A percentile compares a stretch with the other conserved stretches of the same genome.
Conservation (phyloP, 129 eudicot genomes). For the Calendula officinalis region DNA sequence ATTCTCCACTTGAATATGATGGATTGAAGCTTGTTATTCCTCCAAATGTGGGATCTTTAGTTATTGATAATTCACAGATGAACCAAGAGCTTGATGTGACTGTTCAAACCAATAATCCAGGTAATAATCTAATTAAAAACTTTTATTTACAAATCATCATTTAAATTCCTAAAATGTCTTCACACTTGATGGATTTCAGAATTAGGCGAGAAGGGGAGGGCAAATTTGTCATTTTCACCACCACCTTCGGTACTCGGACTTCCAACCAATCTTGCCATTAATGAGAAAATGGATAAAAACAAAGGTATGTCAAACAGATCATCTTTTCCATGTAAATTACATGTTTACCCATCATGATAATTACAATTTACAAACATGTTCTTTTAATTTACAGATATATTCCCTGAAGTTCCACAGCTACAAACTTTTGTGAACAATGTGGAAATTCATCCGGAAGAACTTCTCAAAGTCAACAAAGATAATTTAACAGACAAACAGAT, state of each 20-base stretch:
- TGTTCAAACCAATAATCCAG: constrained; percentile 31
- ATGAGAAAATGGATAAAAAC: constrained; percentile 27
- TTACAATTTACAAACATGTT: no score
- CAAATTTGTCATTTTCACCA: constrained; percentile 20
- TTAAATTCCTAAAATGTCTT: constrained; percentile 13
- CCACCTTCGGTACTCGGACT: constrained; percentile 17
- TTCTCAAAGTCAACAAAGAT: constrained; percentile 29
- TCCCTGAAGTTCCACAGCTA: constrained; percentile 31
- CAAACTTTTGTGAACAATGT: constrained; percentile 25
- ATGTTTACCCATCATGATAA: not conserved
- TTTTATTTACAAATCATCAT: not conserved
- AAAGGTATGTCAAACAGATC: constrained; percentile 30
- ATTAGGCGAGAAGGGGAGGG: constrained; percentile 33
- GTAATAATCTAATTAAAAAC: constrained; percentile 22
- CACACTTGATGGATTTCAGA: constrained; percentile 12
- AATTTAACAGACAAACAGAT: constrained; percentile 28
- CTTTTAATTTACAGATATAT: constrained; percentile 21
- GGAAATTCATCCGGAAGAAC: constrained; percentile 35
- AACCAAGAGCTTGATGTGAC: constrained; percentile 34
- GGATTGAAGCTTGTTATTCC: constrained; percentile 50
- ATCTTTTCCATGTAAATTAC: not conserved
- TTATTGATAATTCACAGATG: constrained; percentile 35
- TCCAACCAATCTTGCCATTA: constrained; percentile 23
- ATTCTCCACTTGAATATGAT: constrained; percentile 28
- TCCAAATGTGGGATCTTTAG: constrained; percentile 36